phyloP scores from a whole-genome alignment of 768 basidiomycete genomes.

The Tulasnella sp. region DNA sequence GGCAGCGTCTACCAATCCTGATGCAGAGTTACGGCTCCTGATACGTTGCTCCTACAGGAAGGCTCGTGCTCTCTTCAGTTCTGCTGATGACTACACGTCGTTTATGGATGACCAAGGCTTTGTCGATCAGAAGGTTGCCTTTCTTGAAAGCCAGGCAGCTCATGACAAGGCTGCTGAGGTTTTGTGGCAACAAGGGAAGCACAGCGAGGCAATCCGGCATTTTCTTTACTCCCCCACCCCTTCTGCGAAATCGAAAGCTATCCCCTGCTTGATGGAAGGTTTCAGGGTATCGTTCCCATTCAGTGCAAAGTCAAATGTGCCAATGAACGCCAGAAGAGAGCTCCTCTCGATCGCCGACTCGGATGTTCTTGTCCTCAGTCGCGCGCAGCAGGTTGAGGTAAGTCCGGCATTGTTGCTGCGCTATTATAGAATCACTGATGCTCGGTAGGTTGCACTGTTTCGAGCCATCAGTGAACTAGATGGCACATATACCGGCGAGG shows the following conservation, averaged over 20 bases:
- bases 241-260: neutral
- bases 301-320: neutral
- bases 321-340: too few relatives aligned
- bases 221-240: neutral
- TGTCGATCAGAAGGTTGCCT: constrained; percentile 34
- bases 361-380: neutral
- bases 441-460: neutral
- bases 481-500: neutral
- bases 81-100: constrained; percentile 39
- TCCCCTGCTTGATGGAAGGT: neutral
- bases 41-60: constrained; percentile 30
- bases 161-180: constrained; percentile 43
- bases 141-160: constrained; percentile 35
- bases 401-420: neutral
- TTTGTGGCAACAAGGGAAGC: constrained; percentile 35
- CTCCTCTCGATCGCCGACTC: neutral
- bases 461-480: neutral
- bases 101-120: constrained; percentile 46
- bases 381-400: neutral
- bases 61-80: constrained; percentile 36
- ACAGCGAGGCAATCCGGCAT: neutral
- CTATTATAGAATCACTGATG: neutral
- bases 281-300: too few relatives aligned
- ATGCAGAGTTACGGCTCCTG: neutral
- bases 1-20: constrained; percentile 1